Evolutionary conservation across 2,329 filamentous ascomycete genomes (phyloP).

Genomic region (Parastagonospora avenae): DNA sequence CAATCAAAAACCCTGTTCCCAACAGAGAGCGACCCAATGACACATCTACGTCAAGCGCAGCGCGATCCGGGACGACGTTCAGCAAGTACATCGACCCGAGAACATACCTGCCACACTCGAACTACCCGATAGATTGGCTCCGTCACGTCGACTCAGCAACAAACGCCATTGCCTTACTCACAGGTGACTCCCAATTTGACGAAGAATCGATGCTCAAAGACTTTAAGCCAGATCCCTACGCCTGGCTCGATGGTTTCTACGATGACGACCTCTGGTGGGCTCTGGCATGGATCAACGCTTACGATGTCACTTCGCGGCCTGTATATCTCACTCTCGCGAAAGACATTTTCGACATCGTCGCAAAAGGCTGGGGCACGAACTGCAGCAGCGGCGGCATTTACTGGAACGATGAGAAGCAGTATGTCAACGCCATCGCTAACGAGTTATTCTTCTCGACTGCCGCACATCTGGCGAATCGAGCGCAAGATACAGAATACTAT

Average conservation of each 20-base stretch:
- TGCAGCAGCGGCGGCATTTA: slow-evolving; percentile 57
- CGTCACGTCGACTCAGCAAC: slow-evolving; percentile 8
- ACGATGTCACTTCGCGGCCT: slow-evolving; percentile 55
- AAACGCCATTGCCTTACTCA: slow-evolving; percentile 10
- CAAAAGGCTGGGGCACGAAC: slow-evolving; percentile 41
- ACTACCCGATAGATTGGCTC: slow-evolving; percentile 28
- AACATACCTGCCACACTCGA: slow-evolving; percentile 21
- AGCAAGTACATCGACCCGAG: slow-evolving; percentile 22
- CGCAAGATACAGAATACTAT: slow-evolving; percentile 48
- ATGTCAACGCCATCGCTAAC: slow-evolving; percentile 62
- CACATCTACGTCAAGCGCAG: slow-evolving; percentile 11
- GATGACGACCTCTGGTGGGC: slow-evolving; percentile 61
- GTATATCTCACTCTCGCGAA: slow-evolving; percentile 55
- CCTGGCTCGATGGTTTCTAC: slow-evolving; percentile 54
- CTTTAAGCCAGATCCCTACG: slow-evolving; percentile 18
- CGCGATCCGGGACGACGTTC: slow-evolving; percentile 21
- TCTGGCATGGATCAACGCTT: slow-evolving; percentile 60
- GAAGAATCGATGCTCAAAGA: slow-evolving; percentile 5
- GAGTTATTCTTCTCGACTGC: slow-evolving; percentile 62
- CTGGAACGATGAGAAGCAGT: slow-evolving; percentile 53
- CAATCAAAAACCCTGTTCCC: slow-evolving; percentile 37
- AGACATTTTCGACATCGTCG: slow-evolving; percentile 56
- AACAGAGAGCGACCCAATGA: slow-evolving; percentile 21
- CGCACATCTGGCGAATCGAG: slow-evolving; percentile 60
- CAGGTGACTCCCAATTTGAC: slow-evolving; percentile 2